Base-by-base conservation (phyloP, 1,139 yeast species). In the Yamadazyma taylorii region DNA sequence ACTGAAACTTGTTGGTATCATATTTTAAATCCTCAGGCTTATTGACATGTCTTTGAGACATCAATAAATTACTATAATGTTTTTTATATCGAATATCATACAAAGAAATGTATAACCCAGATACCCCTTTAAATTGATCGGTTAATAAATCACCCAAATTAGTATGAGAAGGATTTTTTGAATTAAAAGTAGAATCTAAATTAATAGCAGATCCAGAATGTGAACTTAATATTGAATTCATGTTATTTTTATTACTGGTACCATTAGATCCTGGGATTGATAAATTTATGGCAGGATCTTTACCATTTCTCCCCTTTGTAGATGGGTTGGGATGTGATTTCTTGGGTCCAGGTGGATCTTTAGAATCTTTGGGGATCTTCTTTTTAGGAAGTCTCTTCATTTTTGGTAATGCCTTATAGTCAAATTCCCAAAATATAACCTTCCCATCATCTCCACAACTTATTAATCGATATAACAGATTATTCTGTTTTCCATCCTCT, bases 401-500 rank as follows among this genome's bases (percentile, higher is more conserved):
- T 40, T 71, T 72, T 1, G 82, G 79, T 31, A 84, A 57, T 10
- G 81, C 75, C 49, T 75, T 69, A 30, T 85, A 83, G 36, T 80
- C 78, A 55, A 85, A 82, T 50, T 85, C 94, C 87, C 90, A 85
- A 22, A 83, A 62, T 24, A 81, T 59, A 7, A 85, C 60, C 39
- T 73, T 71, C 1, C 89, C 88, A 53, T 85, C 95, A 50, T 75
- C 81, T 2, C 90, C 89, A 41, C 81, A 81, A 29, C 85, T 72
- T 2, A 84, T 77, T 25, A 85, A 58, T 39, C 83, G 69, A 55
- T 85, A 85, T 13, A 60, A 56, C 39, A 56, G 60, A 17, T 38
- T 42, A 40, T 48, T 48, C 33, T 51, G 36, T 43, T 54, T 57
- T 16, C 42, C 37, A 22, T 52, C 47, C 25, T 45, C 55, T 5